Base-by-base conservation (phyloP, 1,284 basidiomycete genomes). In the Puccinia novopanici region DNA sequence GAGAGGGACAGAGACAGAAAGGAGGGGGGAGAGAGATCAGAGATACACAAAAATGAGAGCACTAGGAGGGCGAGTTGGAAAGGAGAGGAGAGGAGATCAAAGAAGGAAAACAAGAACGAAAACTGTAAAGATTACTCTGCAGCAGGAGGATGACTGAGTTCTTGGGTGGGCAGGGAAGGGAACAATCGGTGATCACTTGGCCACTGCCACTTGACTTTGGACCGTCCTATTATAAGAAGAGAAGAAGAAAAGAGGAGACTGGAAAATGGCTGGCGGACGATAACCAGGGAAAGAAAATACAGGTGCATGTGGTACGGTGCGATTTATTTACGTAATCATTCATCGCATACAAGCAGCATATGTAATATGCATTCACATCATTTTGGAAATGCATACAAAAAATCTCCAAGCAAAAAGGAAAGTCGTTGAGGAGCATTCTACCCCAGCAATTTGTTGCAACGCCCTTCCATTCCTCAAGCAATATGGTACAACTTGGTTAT, bases 321-420 rank as follows among this genome's bases (percentile, higher is more conserved):
- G 3, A 30, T 57, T 30, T 57, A n/a, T n/a, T n/a, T 54, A 57
- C 55, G 24, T 37, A 37, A 61, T 34, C 22, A 27, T n/a, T n/a
- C n/a, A n/a, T n/a, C 34, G 63, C 63, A 67, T 67, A 67, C 63
- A 67, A 45, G 40, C 63, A 61, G 59, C 55, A n/a, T 57, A 57
- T 57, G 55, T 57, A 57, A 57, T 61, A 61, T 61, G 59, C 27
- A 61, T 61, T 61, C 59, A 61, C 30, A 61, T 61, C 59, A 34
- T 61, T 61, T 61, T n/a, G 59, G 30, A 61, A 61, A 61, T 61
- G 59, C 59, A 61, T 61, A 61, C 59, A 61, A 22, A 52, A 52
- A 15, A 13, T n/a, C n/a, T n/a, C n/a, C n/a, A 52, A 52, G 50
- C 9, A 52, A 17, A 52, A 22, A 22, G 50, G 19, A 52, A 12